Percentiles rank a stretch among this genome's conserved stretches.
These are phyloP conservation scores for Iris pallida DNA, from an alignment of 116 monocot genomes.

Conservation along the genomic window DNA sequence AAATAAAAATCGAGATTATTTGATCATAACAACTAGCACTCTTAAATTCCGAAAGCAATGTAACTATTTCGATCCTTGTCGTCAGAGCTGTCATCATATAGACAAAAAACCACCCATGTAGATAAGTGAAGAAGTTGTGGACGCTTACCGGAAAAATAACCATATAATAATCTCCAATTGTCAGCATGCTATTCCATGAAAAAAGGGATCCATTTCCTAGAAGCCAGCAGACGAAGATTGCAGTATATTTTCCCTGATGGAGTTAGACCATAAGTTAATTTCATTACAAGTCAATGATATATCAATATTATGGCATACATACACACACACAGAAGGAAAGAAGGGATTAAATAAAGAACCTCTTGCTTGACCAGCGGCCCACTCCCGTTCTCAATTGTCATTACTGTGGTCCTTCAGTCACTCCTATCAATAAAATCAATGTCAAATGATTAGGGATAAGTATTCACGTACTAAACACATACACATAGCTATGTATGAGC, in stretches of 20 bases:
- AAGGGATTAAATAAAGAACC: neutral
- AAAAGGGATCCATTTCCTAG: conserved; percentile 21
- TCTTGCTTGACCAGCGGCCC: neutral
- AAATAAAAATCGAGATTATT: too few species aligned
- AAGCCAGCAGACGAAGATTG: conserved; percentile 16
- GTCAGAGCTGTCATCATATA: neutral
- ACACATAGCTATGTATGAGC: too few species aligned
- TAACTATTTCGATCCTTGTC: neutral
- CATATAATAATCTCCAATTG: conserved; percentile 19
- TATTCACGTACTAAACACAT: too few species aligned
- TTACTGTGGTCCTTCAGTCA: neutral
- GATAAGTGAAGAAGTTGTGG: neutral
- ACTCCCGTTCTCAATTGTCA: neutral
- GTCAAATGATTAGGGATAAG: neutral
- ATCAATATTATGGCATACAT: neutral
- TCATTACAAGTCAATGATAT: neutral
- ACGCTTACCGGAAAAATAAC: conserved; percentile 10
- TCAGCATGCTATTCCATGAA: conserved; percentile 19
- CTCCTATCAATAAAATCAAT: neutral
- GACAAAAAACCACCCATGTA: neutral
- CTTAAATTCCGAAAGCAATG: neutral
- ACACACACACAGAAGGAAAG: neutral
- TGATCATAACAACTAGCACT: too few species aligned
- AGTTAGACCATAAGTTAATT: neutral
- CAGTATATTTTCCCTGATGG: conserved; percentile 10